phyloP scores from a whole-genome alignment of 495 filamentous ascomycete genomes.

The Tuber calosporum region DNA sequence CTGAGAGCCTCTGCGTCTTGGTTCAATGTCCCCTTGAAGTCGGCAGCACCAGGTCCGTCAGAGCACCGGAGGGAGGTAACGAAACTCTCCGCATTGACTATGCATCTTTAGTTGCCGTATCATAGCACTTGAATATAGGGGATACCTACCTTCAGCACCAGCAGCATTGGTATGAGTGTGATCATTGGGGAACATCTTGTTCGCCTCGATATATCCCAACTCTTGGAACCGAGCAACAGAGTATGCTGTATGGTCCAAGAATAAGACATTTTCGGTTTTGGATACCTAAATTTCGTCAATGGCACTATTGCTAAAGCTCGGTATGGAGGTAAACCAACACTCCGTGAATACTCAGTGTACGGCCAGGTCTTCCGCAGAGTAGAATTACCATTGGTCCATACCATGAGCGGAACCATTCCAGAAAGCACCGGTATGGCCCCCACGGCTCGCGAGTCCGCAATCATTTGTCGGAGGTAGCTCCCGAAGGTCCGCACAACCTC shows the following conservation, averaged over 20 bases:
- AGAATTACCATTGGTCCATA: slow-evolving; percentile 5
- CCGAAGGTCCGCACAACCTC: slow-evolving; percentile 33
- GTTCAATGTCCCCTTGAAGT: background rate
- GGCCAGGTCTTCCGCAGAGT: slow-evolving; percentile 24
- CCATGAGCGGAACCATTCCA: slow-evolving; percentile 36
- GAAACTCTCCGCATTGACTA: slow-evolving; percentile 34
- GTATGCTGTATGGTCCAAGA: slow-evolving; percentile 34
- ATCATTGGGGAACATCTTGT: slow-evolving; percentile 27
- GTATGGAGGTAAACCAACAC: background rate
- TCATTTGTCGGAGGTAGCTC: slow-evolving; percentile 30
- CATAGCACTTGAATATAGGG: background rate
- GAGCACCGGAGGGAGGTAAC: slow-evolving; percentile 27
- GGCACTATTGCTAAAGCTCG: background rate
- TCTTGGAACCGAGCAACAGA: slow-evolving; percentile 24
- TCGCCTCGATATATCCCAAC: slow-evolving; percentile 11
- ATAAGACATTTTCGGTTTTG: slow-evolving; percentile 13
- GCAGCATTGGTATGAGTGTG: slow-evolving; percentile 30
- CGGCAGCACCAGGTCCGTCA: background rate
- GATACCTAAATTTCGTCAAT: slow-evolving; percentile 19
- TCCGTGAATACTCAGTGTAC: slow-evolving; percentile 31
- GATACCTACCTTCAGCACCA: slow-evolving; percentile 23
- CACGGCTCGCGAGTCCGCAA: slow-evolving; percentile 20
- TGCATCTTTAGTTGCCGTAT: background rate
- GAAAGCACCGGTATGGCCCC: slow-evolving; percentile 11
- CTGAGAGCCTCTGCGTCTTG: background rate